Percentiles rank a stretch among this genome's conserved stretches.
phyloP scores from a whole-genome alignment of 108 stramenopile species.

The Ochromonas danica region DNA sequence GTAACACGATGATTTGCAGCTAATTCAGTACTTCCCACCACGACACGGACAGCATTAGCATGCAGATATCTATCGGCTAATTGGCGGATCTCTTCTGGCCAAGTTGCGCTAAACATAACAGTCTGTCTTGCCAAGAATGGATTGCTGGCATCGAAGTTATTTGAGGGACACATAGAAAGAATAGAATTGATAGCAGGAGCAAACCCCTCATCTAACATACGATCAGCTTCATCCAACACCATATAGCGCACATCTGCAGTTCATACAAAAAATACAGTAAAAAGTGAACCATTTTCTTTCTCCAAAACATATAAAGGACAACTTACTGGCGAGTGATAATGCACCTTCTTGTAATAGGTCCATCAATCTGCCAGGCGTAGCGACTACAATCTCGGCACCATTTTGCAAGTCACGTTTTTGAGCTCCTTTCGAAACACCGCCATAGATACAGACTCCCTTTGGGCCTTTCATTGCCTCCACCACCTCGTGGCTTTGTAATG shows the following conservation, averaged over 20 bases:
- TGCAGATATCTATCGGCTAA: slow-evolving; percentile 82
- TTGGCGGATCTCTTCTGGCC: slow-evolving; percentile 88
- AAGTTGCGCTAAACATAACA: slow-evolving; percentile 96
- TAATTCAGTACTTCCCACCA: slow-evolving; percentile 80
- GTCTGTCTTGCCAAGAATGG: slow-evolving; percentile 68
- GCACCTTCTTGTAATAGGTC: slow-evolving; percentile 84
- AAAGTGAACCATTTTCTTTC: too few species aligned
- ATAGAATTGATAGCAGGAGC: slow-evolving; percentile 44
- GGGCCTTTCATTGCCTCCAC: slow-evolving; percentile 77
- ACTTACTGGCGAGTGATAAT: slow-evolving; percentile 61
- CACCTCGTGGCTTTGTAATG: slow-evolving; percentile 89
- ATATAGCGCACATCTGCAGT: slow-evolving; percentile 64
- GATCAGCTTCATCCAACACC: slow-evolving; percentile 96
- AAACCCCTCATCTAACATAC: slow-evolving; percentile 67
- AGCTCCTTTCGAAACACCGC: slow-evolving; percentile 87
- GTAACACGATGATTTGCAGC: slow-evolving; percentile 85
- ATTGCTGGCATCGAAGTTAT: neutral
- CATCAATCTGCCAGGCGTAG: slow-evolving; percentile 92
- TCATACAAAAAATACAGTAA: neutral
- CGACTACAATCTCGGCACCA: slow-evolving; percentile 82
- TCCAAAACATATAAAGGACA: neutral
- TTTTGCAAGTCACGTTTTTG: slow-evolving; percentile 70
- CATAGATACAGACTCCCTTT: slow-evolving; percentile 79
- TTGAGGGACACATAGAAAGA: neutral
- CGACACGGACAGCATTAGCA: slow-evolving; percentile 73